A percentile compares a stretch with the other conserved stretches of the same genome.
phyloP scores from a whole-genome alignment of 2,329 filamentous ascomycete genomes.

The Phialocephala sp. region DNA sequence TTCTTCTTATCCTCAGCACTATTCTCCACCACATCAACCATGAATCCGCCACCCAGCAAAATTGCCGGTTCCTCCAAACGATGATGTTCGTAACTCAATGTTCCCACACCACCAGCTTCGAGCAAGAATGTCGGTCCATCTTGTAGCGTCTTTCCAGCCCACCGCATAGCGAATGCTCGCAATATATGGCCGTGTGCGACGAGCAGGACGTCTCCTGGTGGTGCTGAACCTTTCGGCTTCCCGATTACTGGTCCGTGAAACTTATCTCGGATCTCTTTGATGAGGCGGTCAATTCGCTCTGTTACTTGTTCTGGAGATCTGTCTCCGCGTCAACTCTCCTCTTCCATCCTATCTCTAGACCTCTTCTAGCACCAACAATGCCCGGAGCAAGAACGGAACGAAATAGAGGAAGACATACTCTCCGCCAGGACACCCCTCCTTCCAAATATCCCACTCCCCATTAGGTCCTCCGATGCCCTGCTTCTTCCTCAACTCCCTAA shows the following conservation, averaged over 20 bases:
- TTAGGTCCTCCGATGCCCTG: slow-evolving; percentile 55
- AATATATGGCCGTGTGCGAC: slow-evolving; percentile 93
- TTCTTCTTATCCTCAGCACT: slow-evolving; percentile 23
- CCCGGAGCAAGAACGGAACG: slow-evolving; percentile 37
- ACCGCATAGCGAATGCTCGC: slow-evolving; percentile 85
- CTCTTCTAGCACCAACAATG: neutral
- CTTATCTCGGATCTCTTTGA: slow-evolving; percentile 72
- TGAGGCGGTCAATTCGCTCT: slow-evolving; percentile 74
- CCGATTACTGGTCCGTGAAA: slow-evolving; percentile 66
- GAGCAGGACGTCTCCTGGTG: slow-evolving; percentile 67
- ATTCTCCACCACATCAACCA: slow-evolving; percentile 39
- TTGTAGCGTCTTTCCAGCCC: slow-evolving; percentile 75
- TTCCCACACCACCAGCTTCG: slow-evolving; percentile 87
- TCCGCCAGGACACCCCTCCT: slow-evolving; percentile 84
- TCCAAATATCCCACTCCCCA: slow-evolving; percentile 82
- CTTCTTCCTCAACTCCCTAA: slow-evolving; percentile 61
- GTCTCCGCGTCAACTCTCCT: neutral
- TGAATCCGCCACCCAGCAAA: slow-evolving; percentile 69
- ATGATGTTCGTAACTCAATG: slow-evolving; percentile 83
- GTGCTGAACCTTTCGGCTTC: slow-evolving; percentile 49
- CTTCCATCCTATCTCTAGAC: neutral
- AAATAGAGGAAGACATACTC: slow-evolving; percentile 63
- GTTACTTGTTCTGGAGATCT: slow-evolving; percentile 68
- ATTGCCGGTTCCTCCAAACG: slow-evolving; percentile 81
- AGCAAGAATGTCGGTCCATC: slow-evolving; percentile 78